Percentiles rank a stretch among this genome's conserved stretches.
These are phyloP conservation scores for Solanum pennellii DNA, from an alignment of 257 asterid genomes.

Conservation along the genomic window DNA sequence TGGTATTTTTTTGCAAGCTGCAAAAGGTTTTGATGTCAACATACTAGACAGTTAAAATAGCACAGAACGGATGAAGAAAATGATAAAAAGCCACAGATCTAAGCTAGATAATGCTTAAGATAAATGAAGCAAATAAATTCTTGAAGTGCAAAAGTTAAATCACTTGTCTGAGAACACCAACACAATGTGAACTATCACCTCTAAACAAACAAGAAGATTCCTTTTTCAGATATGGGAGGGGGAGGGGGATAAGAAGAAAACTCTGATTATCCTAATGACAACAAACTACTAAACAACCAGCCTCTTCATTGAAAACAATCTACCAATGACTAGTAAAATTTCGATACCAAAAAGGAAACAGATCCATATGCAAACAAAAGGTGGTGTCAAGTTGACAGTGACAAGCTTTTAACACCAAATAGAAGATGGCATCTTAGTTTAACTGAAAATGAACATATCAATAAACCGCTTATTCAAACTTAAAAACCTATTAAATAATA, in stretches of 20 bases:
- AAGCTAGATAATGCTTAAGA: not conserved
- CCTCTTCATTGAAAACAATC: not conserved
- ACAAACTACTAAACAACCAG: not conserved
- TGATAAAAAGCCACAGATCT: not conserved
- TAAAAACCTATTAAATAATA: not conserved
- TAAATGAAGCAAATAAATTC: not conserved
- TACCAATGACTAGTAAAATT: not conserved
- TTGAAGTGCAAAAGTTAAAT: not conserved
- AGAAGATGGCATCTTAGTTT: not conserved
- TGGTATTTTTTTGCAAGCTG: conserved; percentile 94
- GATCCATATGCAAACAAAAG: not conserved
- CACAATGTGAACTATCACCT: not conserved
- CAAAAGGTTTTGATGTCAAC: conserved; percentile 2
- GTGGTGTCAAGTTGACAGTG: not conserved
- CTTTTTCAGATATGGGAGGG: not conserved
- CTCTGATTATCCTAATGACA: not conserved
- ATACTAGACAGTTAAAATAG: not conserved
- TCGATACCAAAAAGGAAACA: not conserved
- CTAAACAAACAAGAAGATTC: not conserved
- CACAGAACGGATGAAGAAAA: not conserved
- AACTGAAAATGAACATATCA: not conserved
- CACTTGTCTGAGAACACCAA: not conserved
- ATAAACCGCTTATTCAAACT: not conserved
- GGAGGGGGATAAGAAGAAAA: not conserved
- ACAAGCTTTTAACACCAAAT: not conserved